Base-by-base conservation (phyloP, 2,329 filamentous ascomycete genomes). In the Sclerotinia spermophila region DNA sequence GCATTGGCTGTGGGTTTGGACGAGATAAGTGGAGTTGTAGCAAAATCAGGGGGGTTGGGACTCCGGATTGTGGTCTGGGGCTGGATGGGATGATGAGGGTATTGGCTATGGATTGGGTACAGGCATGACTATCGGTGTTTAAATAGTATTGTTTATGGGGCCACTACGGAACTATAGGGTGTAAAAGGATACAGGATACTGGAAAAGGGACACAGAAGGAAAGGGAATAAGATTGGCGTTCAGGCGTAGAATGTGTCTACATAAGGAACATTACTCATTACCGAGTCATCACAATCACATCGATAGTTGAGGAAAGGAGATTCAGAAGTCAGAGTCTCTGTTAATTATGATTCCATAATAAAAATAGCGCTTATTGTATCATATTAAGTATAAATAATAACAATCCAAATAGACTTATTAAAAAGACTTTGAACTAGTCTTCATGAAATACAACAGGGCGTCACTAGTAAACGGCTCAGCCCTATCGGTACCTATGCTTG, bases 1-100 rank as follows among this genome's bases (percentile, higher is more conserved):
- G 10, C 65, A 72, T 24, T 81, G 79, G 79, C 24, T 81, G 33
- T 80, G 78, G 79, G 78, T 78, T 33, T 81, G 80, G 79, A 75
- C 76, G 68, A 81, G 79, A 61, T 81, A 74, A 66, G 40, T 33
- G 15, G 27, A 13, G 42, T 24, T 59, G 21, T 11, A 53, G 27
- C 48, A 27, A 13, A n/a, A 15, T n/a, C 13, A 30, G 48, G 1
- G 48, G 7, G 13, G 3, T 53, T 53, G 48, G n/a, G n/a, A 27
- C n/a, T 53, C 27, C n/a, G 21, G 19, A 24, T 24, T 55, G 10
- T n/a, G 33, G 27, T 30, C 40, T 40, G 17, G 24, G 59, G 30
- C 45, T 24, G 11, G 5, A 17, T 51, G 30, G 21, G 21, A 48
- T 62, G 1, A n/a, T n/a, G n/a, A n/a, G n/a, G n/a, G 30, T 3